Percentiles rank a stretch among this genome's conserved stretches.
These are phyloP conservation scores for Ensete glaucum DNA, from an alignment of 176 grass and related monocot genomes.

Conservation along the genomic window DNA sequence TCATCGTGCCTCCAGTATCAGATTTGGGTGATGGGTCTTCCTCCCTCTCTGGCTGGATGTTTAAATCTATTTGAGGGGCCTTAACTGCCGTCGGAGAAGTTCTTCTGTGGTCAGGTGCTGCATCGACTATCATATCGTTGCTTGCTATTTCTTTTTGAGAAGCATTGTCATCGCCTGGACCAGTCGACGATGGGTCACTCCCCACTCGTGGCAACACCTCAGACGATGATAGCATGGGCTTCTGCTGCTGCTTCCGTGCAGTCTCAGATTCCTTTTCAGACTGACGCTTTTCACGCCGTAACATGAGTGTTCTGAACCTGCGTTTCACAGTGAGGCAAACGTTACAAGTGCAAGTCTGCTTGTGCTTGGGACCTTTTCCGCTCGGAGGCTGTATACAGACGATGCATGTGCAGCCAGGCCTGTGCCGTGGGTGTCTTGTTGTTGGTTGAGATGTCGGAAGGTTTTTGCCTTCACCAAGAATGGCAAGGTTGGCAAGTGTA, in stretches of 20 bases:
- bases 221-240: conserved; percentile 21
- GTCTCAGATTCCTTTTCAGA: conserved; percentile 32
- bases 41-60: conserved; percentile 87
- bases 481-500: conserved; percentile 90
- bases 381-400: conserved; percentile 98
- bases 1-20: conserved; percentile 20
- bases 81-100: conserved; percentile 59
- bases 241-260: conserved; percentile 27
- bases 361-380: conserved; percentile 97
- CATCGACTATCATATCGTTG: conserved; percentile 19
- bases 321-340: conserved; percentile 90
- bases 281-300: conserved; percentile 66
- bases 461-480: conserved; percentile 69
- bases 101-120: conserved; percentile 38
- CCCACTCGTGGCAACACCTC: conserved; percentile 13
- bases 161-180: not conserved
- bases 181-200: not conserved
- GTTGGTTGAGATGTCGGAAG: conserved; percentile 51
- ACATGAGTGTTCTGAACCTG: conserved; percentile 82
- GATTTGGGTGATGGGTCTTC: conserved; percentile 74
- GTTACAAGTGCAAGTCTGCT: conserved; percentile 77
- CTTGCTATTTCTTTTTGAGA: conserved; percentile 25
- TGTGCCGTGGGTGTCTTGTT: conserved; percentile 85
- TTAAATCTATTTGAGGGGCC: conserved; percentile 82
- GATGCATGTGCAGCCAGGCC: conserved; percentile 91